Evolutionary conservation across 208 protist genomes (phyloP), one percentile per base, ranked within the genome.

Genomic region (Balamuthia mandrillaris): DNA sequence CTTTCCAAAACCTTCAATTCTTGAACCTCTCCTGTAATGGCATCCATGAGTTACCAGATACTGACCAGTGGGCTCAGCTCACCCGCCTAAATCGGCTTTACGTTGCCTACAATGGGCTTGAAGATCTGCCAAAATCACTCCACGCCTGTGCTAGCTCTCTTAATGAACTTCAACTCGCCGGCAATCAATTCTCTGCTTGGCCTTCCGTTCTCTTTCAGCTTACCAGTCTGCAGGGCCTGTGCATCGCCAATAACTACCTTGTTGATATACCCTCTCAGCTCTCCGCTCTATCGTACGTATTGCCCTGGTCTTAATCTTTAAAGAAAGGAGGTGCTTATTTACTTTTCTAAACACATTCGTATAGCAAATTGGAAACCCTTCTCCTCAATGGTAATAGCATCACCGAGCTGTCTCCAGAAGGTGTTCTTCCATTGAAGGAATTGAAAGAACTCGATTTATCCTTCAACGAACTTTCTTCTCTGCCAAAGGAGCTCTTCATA

Each of bases 401-500:
- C 63, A 41, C 1, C 39, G 63, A 72, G 37, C 63, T 72, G 39
- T 41, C 63, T 3, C 24, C 35, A 0, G 63, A 72, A 29, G 49
- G 42, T 21, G 63, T 33, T 21, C 24, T 29, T n/a, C n/a, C n/a
- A 14, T 41, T 72, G 21, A 49, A 33, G 10, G 49, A 72, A n/a
- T 41, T 72, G 39, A 72, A 72, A 29, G 63, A 72, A 29, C 31
- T 72, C 33, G 63, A 72, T 29, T 41, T 72, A n/a, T 72, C 63
- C 18, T 41, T 51, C 63, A 72, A 72, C 63, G 42, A 41, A 21
- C 63, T 72, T 12, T 16, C 63, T 21, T 1, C 63, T n/a, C 63
- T 72, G 16, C 63, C 63, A 29, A 45, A 10, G 16, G 63, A 72
- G 63, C 49, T 72, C 63, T 33, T n/a, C 39, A n/a, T n/a, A n/a